phyloP scores from a whole-genome alignment of 2,329 filamentous ascomycete genomes.

The Fusarium paranaense region DNA sequence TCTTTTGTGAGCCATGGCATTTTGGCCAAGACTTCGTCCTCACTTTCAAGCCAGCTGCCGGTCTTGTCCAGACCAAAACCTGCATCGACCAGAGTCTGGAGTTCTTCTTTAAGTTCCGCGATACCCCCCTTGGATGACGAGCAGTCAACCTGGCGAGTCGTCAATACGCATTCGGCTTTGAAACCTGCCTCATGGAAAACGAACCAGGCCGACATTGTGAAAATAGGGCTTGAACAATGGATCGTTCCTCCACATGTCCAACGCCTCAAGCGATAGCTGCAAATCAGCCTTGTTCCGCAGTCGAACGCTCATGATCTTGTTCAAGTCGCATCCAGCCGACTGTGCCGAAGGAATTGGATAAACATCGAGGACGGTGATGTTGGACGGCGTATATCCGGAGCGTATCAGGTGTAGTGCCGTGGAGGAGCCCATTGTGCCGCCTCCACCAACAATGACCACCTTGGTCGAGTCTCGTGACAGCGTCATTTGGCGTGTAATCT shows the following conservation, averaged over 20 bases:
- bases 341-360: conserved; percentile 13
- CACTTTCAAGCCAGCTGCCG: conserved; percentile 1
- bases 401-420: conserved; percentile 12
- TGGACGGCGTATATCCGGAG: conserved; percentile 4
- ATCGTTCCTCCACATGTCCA: conserved; percentile 15
- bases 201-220: conserved; percentile 14
- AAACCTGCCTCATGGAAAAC: background rate
- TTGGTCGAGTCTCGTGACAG: conserved; percentile 2
- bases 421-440: conserved; percentile 16
- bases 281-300: conserved; percentile 4
- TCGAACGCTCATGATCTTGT: conserved; percentile 17
- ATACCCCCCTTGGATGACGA: conserved; percentile 8
- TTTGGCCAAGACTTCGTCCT: conserved; percentile 5
- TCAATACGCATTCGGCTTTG: background rate
- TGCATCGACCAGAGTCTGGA: background rate
- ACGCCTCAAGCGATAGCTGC: conserved; percentile 4
- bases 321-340: conserved; percentile 3
- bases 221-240: conserved; percentile 11
- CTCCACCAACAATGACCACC: conserved; percentile 12
- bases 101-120: background rate
- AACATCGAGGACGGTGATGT: conserved; percentile 14
- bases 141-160: background rate
- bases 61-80: conserved; percentile 1
- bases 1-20: conserved; percentile 3
- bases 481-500: background rate